phyloP scores from a whole-genome alignment of 2,329 filamentous ascomycete genomes.

The Colletotrichum truncatum region DNA sequence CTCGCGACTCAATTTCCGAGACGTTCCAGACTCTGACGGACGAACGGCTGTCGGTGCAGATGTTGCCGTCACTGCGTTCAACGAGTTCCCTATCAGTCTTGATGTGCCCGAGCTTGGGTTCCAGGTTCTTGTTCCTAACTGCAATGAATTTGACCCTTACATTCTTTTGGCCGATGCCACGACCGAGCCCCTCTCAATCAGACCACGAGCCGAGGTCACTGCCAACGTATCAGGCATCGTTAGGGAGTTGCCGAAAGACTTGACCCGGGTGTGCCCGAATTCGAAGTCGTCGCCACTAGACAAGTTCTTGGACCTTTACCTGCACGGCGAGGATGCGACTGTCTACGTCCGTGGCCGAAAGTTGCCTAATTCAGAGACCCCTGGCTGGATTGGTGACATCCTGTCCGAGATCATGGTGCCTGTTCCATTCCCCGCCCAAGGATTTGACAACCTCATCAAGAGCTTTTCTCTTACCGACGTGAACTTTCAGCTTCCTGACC shows the following conservation, averaged over 20 bases:
- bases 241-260: constrained; percentile 74
- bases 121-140: constrained; percentile 86
- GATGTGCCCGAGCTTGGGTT: constrained; percentile 84
- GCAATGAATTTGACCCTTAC: constrained; percentile 73
- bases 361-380: constrained; percentile 72
- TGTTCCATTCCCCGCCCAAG: constrained; percentile 82
- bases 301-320: constrained; percentile 80
- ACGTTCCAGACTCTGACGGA: constrained; percentile 63
- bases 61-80: constrained; percentile 75
- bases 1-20: constrained; percentile 80
- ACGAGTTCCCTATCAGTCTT: constrained; percentile 81
- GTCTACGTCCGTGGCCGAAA: constrained; percentile 86
- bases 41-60: constrained; percentile 81
- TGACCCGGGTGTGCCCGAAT: constrained; percentile 79
- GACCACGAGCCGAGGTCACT: constrained; percentile 72
- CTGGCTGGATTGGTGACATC: constrained; percentile 83
- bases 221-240: constrained; percentile 79
- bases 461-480: constrained; percentile 89
- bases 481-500: constrained; percentile 85
- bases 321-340: constrained; percentile 80
- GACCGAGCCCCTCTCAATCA: constrained; percentile 73
- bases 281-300: constrained; percentile 86
- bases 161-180: constrained; percentile 82
- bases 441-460: constrained; percentile 83
- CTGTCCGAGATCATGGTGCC: constrained; percentile 85